Base-by-base conservation (phyloP, 352 stramenopile species). In the Globisporangium splendens region DNA sequence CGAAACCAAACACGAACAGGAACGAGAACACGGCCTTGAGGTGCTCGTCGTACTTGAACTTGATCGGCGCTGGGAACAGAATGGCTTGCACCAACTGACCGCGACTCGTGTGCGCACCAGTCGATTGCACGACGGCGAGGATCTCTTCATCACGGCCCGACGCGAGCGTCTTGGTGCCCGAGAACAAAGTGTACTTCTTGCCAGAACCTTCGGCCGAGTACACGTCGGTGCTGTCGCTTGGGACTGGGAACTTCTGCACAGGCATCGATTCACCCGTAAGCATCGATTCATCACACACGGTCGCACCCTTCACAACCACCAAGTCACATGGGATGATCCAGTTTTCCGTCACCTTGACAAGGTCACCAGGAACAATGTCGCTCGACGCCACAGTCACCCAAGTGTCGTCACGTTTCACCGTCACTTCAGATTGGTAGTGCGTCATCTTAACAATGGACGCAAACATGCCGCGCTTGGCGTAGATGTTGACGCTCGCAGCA, bases 11-110 rank as follows among this genome's bases (percentile, higher is more conserved):
- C 21, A 86, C 43, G 28, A 94, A 76, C n/a, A 97, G 66, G 56
- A 96, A 83, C 31, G 68, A 52, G 46, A 96, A 76, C 17, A 96
- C 79, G 6, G 79, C 75, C 59, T 91, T 86, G 8, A 97, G 73
- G 68, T 97, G 87, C 31, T 91, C 74, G 55, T 97, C 86, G 68
- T 96, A 97, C 72, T 97, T 96, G 73, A 97, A 96, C 53, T 87
- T 73, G 61, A 96, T 87, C 8, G 77, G 79, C 31, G 85, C 66
- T 6, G 88, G 91, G 61, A 86, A 96, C 56, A 97, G 61, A 55
- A 97, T 94, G 8, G 88, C 77, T 49, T 89, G 73, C 7, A 97
- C 69, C 18, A 97, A 63, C 63, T 96, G 79, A 12, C 91, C 91
- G 51, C 85, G 84, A 8, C 69, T 83, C 12, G 91, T 97, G 64